A percentile compares a stretch with the other conserved stretches of the same genome.
Conservation (phyloP, 2,329 filamentous ascomycete genomes). For the Cladophialophora bantiana region DNA sequence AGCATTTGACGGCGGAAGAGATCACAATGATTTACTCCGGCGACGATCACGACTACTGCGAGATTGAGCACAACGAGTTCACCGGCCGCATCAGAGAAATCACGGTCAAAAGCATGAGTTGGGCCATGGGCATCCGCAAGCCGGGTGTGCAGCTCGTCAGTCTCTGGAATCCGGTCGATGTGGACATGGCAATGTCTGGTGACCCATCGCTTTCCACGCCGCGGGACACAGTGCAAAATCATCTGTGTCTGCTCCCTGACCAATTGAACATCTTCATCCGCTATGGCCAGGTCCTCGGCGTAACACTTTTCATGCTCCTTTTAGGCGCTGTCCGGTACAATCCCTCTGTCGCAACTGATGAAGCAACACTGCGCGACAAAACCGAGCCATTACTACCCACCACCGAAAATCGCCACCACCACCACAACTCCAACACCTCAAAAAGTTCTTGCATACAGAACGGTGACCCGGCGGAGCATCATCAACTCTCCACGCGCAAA, state of each 20-base stretch:
- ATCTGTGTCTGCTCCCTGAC: slow-evolving; percentile 88
- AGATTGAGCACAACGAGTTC: slow-evolving; percentile 76
- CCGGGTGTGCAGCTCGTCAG: slow-evolving; percentile 89
- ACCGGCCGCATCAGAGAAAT: slow-evolving; percentile 75
- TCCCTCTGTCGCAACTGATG: slow-evolving; percentile 40
- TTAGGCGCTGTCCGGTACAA: slow-evolving; percentile 33
- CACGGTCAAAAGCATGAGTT: slow-evolving; percentile 92
- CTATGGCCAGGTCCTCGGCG: slow-evolving; percentile 70
- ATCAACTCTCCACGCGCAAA: slow-evolving; percentile 36
- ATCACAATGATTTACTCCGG: slow-evolving; percentile 89
- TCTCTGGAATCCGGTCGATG: slow-evolving; percentile 88
- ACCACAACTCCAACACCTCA: slow-evolving; percentile 39
- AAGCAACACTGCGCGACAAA: slow-evolving; percentile 42
- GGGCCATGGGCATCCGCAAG: slow-evolving; percentile 91
- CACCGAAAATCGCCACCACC: slow-evolving; percentile 46
- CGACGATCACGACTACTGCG: slow-evolving; percentile 98
- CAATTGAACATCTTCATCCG: slow-evolving; percentile 83
- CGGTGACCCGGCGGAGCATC: slow-evolving; percentile 13
- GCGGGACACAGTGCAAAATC: slow-evolving; percentile 75
- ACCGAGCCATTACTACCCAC: slow-evolving; percentile 40
- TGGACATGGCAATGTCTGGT: slow-evolving; percentile 46
- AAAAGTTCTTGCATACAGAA: slow-evolving; percentile 33
- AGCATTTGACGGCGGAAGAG: slow-evolving; percentile 72
- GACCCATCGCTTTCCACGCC: slow-evolving; percentile 39
- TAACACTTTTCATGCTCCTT: slow-evolving; percentile 57